Evolutionary conservation across 257 asterid genomes (phyloP), one percentile per base, ranked within the genome.

Genomic region (Petunia axillaris): DNA sequence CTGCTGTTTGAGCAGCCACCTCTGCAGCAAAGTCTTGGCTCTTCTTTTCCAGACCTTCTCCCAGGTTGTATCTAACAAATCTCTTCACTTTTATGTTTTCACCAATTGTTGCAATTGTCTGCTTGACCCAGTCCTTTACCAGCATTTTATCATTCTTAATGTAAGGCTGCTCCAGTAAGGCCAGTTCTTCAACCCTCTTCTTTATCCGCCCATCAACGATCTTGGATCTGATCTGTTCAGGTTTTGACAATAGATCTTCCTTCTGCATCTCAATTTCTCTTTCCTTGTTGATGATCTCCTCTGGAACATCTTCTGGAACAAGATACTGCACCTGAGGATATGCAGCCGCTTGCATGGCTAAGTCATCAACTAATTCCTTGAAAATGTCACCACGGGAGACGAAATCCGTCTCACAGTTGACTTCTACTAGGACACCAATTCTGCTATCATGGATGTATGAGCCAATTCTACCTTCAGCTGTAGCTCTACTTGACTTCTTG

Each of bases 261-360:
- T 93, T 96, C 87, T 96, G 98, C 96, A 92, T 90, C 82, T 96
- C 99, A 3, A 96, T 80, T 79, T 90, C 94, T 81, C 85, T 93
- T 89, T 94, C 99, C 87, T 88, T 96, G 6, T 89, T 86, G 36
- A 90, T 90, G 70, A 87, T 76, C 81, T 94, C 98, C 82, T 89
- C 81, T 0, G 97, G 93, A 81, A 96, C 92, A 83, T 94, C 99
- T 77, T 92, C 98, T 5, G 92, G 81, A 84, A 35, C 85, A 15
- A 96, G 91, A 80, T 91, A 91, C 58, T 90, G 91, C 54, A 93
- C 97, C 88, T 92, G 98, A 82, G 99, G 98, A 88, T 95, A 90
- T 78, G 99, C 99, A 64, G 99, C 98, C 79, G 92, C 97, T 91
- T 96, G 99, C 99, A 96, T 96, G 79, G 98, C 98, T 64, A 96